Conservation (phyloP, 768 basidiomycete species). For the Amanita rubescens region DNA sequence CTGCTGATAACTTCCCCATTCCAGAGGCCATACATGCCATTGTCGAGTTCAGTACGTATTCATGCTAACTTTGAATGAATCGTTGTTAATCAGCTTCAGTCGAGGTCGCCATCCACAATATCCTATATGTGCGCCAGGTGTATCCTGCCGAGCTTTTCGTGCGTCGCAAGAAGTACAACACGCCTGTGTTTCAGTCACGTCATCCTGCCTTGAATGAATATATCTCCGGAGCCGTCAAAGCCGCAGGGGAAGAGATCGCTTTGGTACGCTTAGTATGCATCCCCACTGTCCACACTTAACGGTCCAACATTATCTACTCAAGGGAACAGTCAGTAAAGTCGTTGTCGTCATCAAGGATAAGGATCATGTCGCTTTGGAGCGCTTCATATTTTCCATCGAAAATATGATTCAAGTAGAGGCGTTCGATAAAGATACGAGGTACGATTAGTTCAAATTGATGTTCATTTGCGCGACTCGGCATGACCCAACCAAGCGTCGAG, state of each 20-base stretch:
- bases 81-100: slow-evolving; percentile 40
- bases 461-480: not conserved
- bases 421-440: slow-evolving; percentile 68
- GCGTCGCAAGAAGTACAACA: slow-evolving; percentile 82
- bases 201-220: slow-evolving; percentile 86
- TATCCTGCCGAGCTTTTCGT: slow-evolving; percentile 88
- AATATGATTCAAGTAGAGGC: slow-evolving; percentile 69
- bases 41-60: slow-evolving; percentile 59
- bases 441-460: slow-evolving; percentile 8
- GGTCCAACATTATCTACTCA: not conserved
- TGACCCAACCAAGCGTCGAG: slow-evolving; percentile 48
- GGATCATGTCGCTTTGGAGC: slow-evolving; percentile 75
- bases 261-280: slow-evolving; percentile 36
- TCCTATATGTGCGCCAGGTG: slow-evolving; percentile 84
- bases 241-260: slow-evolving; percentile 70
- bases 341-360: slow-evolving; percentile 81
- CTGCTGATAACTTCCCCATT: slow-evolving; percentile 3
- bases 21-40: slow-evolving; percentile 60
- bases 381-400: slow-evolving; percentile 84
- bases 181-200: slow-evolving; percentile 89
- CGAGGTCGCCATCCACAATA: slow-evolving; percentile 89
- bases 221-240: slow-evolving; percentile 80
- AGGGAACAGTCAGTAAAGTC: slow-evolving; percentile 79
- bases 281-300: not conserved
- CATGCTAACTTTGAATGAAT: not conserved